Base-by-base conservation (phyloP, 306 rosid species). In the Boehmeria nivea region DNA sequence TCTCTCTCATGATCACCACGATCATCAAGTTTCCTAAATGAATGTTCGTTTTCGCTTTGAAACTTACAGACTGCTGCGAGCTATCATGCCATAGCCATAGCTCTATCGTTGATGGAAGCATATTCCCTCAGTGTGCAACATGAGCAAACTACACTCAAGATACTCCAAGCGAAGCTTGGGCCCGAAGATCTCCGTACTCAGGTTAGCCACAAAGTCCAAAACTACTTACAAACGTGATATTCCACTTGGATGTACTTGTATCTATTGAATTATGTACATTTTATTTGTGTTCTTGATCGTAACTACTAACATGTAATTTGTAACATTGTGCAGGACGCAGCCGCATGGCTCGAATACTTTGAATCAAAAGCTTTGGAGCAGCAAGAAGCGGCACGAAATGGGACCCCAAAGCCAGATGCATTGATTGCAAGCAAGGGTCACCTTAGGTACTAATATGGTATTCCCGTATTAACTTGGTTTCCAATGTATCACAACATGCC, bases 71-170 rank as follows among this genome's bases (percentile, higher is more conserved):
- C 98, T 72, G 98, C 96, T 22, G 96, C 98, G 31, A 91, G 98
- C 72, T 91, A 84, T 78, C 98, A 91, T 47, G 98, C 98, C 71
- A 91, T 91, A 58, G 98, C 98, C 53, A 91, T 91, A 72, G 98
- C 98, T 51, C 87, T 91, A 63, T 91, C 98, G 16, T 75, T 91
- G 72, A 91, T 91, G 96, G 98, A 91, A 70, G 96, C 98, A 20
- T 91, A 78, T 73, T 80, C 98, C 60, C 79, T 91, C 57, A 91
- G 98, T 28, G 93, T 91, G 59, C 98, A 91, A 72, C 98, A 91
- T 38, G 98, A 91, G 70, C 96, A 87, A 78, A 91, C 98, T 34
- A 91, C 98, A 37, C 87, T 84, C 8, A 82, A 67, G 81, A 91
- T 91, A 70, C 98, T 91, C 64, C 82, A 78, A 84, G 76, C 70